Percentiles rank a stretch among this genome's conserved stretches.
These are phyloP conservation scores for Fonticula alba DNA, from an alignment of 78 protist species.

Conservation along the genomic window DNA sequence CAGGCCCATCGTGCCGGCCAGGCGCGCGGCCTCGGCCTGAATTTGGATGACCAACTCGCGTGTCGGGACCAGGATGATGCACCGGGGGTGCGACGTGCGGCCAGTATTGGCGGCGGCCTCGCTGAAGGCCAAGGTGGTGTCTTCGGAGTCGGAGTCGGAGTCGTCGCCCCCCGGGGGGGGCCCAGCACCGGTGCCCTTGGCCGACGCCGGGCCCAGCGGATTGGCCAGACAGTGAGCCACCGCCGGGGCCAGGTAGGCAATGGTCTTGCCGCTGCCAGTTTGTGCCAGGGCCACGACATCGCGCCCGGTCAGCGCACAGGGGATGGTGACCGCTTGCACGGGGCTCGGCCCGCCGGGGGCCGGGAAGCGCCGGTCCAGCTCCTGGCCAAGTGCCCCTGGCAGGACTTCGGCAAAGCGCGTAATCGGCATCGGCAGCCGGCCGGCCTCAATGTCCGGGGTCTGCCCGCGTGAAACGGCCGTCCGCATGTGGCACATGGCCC, in stretches of 20 bases:
- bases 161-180: constrained; percentile 66
- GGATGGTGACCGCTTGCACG: constrained; percentile 74
- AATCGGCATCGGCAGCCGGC: too few species aligned
- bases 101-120: too few species aligned
- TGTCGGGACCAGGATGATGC: constrained; percentile 81
- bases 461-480: too few species aligned
- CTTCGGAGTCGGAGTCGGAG: constrained; percentile 86
- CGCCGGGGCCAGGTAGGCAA: constrained; percentile 77
- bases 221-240: constrained; percentile 57
- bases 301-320: constrained; percentile 46
- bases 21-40: constrained; percentile 43
- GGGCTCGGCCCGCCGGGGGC: too few species aligned
- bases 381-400: too few species aligned
- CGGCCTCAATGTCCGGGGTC: too few species aligned
- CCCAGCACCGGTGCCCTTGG: constrained; percentile 83
- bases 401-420: too few species aligned
- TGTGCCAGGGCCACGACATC: constrained; percentile 93
- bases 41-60: constrained; percentile 70
- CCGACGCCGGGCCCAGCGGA: constrained; percentile 45
- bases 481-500: too few species aligned
- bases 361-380: too few species aligned
- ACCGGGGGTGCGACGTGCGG: constrained; percentile 29
- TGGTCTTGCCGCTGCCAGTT: constrained; percentile 92
- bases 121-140: constrained; percentile 27
- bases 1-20: constrained; percentile 7